Evolutionary conservation across 2,329 filamentous ascomycete species (phyloP).

Genomic region (Pseudovirgaria hyperparasitica): DNA sequence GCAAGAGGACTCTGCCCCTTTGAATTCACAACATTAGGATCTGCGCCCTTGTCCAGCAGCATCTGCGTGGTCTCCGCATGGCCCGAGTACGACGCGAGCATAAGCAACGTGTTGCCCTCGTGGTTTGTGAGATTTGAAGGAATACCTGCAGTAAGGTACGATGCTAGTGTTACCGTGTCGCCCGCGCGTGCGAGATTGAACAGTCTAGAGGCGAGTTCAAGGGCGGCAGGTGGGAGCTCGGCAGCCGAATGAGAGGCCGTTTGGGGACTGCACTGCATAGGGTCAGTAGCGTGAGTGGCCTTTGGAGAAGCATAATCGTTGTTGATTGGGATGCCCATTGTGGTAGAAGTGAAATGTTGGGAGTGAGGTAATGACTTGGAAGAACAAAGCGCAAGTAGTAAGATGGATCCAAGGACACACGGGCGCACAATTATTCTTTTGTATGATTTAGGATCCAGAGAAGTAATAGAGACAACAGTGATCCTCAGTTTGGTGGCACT

Average conservation of each 20-base stretch:
- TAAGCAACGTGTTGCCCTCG: conserved; percentile 61
- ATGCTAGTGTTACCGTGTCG: conserved; percentile 43
- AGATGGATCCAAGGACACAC: too few relatives aligned
- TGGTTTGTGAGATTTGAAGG: conserved; percentile 60
- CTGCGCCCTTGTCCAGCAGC: conserved; percentile 49
- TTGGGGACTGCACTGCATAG: conserved; percentile 4
- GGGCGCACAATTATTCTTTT: too few relatives aligned
- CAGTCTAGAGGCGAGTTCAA: conserved; percentile 53
- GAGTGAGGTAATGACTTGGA: background rate
- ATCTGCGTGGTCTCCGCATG: conserved; percentile 48
- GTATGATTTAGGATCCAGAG: too few relatives aligned
- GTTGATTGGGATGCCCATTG: conserved; percentile 4
- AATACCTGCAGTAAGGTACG: conserved; percentile 52
- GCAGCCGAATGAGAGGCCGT: too few relatives aligned
- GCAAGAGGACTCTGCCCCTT: conserved; percentile 56
- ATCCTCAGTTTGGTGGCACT: too few relatives aligned
- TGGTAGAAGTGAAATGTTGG: background rate
- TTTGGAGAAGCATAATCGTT: conserved; percentile 2
- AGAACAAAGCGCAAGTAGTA: too few relatives aligned
- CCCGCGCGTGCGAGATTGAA: conserved; percentile 55
- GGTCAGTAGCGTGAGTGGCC: conserved; percentile 4
- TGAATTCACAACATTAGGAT: conserved; percentile 57
- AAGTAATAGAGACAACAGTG: too few relatives aligned
- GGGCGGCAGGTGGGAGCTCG: conserved; percentile 47
- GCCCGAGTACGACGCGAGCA: conserved; percentile 61